phyloP scores from a whole-genome alignment of 2,329 filamentous ascomycete species.

The Microthyrium microscopicum region DNA sequence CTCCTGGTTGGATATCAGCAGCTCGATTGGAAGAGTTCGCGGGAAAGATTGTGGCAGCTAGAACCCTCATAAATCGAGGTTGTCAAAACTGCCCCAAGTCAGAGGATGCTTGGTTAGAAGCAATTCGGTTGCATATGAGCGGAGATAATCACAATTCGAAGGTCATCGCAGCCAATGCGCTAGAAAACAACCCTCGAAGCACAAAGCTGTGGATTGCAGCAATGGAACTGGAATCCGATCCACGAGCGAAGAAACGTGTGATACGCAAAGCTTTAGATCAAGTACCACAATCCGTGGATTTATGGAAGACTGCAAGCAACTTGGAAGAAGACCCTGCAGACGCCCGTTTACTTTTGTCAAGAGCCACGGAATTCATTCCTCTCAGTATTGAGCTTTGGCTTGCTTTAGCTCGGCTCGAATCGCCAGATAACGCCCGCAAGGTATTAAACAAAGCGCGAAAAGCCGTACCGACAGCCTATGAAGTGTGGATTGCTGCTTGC shows the following conservation, averaged over 20 bases:
- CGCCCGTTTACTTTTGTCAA: conserved; percentile 74
- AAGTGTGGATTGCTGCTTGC: conserved; percentile 93
- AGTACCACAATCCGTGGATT: conserved; percentile 79
- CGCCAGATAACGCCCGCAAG: conserved; percentile 79
- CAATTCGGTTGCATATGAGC: conserved; percentile 64
- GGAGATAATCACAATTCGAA: conserved; percentile 76
- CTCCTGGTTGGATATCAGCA: conserved; percentile 88
- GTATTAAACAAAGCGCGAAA: conserved; percentile 92
- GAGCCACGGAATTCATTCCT: conserved; percentile 89
- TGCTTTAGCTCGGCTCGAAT: conserved; percentile 76
- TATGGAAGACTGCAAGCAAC: conserved; percentile 98
- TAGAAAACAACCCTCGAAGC: conserved; percentile 78
- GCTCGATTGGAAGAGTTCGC: conserved; percentile 84
- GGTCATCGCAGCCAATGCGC: conserved; percentile 83
- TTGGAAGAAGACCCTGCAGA: conserved; percentile 81
- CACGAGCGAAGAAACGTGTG: conserved; percentile 78
- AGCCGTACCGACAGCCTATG: conserved; percentile 79
- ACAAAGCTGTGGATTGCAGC: conserved; percentile 89
- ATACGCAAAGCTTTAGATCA: conserved; percentile 82
- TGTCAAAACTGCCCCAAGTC: conserved; percentile 85
- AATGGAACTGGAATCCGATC: conserved; percentile 75
- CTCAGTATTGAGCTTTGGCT: conserved; percentile 91
- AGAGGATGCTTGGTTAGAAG: conserved; percentile 91
- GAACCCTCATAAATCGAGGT: conserved; percentile 73
- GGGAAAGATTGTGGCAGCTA: conserved; percentile 76